Percentiles rank a stretch among this genome's conserved stretches.
Conservation (phyloP, 1,139 yeast species). For the Yarrowia galli region DNA sequence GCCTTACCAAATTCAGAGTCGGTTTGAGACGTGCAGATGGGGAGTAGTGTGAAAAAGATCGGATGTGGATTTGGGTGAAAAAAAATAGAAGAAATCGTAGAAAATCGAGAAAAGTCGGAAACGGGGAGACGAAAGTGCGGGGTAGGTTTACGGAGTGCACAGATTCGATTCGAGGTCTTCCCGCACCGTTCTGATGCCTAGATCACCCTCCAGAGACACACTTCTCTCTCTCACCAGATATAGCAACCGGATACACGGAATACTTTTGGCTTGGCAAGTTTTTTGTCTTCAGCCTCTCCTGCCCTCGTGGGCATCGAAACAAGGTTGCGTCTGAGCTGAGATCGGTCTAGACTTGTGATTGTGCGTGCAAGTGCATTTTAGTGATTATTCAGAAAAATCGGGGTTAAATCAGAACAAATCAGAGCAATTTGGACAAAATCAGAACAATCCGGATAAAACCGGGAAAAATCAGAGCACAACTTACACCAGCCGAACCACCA, state of each 20-base stretch:
- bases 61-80: background rate
- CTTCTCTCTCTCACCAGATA: background rate
- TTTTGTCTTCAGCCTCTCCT: slow-evolving; percentile 11
- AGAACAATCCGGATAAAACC: background rate
- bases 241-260: too few relatives aligned
- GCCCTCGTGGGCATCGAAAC: slow-evolving; percentile 16
- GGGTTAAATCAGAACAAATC: background rate
- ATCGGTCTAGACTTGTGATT: background rate
- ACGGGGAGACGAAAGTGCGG: background rate
- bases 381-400: background rate
- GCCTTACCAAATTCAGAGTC: slow-evolving; percentile 29
- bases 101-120: background rate
- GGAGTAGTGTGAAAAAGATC: background rate
- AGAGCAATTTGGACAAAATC: background rate
- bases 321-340: slow-evolving; percentile 3
- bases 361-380: background rate
- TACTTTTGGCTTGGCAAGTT: background rate
- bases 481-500: too few relatives aligned
- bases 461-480: too few relatives aligned
- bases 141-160: background rate
- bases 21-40: background rate
- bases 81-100: background rate
- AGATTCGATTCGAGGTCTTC: too few relatives aligned
- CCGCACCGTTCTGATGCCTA: too few relatives aligned
- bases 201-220: too few relatives aligned